Conservation (phyloP, 306 rosid species). For the Astragalus glycyphyllos region DNA sequence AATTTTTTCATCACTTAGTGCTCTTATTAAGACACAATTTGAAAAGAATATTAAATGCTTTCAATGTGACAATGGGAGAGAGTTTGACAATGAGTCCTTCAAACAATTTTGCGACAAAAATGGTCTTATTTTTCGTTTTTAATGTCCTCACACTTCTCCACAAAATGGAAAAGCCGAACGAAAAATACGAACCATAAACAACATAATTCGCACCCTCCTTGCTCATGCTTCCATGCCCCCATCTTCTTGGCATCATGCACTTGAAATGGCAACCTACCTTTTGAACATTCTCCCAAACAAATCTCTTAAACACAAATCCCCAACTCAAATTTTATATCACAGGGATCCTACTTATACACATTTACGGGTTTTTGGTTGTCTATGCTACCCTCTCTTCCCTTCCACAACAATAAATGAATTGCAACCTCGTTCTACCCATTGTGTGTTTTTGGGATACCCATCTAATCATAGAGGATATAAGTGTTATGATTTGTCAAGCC, state of each 20-base stretch:
- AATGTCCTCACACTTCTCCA: not conserved
- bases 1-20: not conserved
- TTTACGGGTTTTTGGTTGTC: not conserved
- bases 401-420: not conserved
- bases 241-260: conserved; percentile 2
- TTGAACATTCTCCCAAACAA: not conserved
- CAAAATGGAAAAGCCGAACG: not conserved
- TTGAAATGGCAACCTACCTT: not conserved
- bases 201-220: not conserved
- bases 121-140: not conserved
- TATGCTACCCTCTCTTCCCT: not conserved
- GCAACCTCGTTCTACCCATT: not conserved
- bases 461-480: too few species aligned
- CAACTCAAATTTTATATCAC: not conserved
- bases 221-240: not conserved
- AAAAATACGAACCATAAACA: not conserved
- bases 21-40: not conserved
- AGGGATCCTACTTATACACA: not conserved
- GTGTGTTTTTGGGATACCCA: not conserved
- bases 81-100: not conserved
- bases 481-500: not conserved
- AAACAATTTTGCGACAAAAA: not conserved
- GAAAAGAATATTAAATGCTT: not conserved
- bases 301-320: not conserved
- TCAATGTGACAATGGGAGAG: conserved; percentile 5